phyloP scores from a whole-genome alignment of 768 basidiomycete species.

The Xerocomus potaroensis region DNA sequence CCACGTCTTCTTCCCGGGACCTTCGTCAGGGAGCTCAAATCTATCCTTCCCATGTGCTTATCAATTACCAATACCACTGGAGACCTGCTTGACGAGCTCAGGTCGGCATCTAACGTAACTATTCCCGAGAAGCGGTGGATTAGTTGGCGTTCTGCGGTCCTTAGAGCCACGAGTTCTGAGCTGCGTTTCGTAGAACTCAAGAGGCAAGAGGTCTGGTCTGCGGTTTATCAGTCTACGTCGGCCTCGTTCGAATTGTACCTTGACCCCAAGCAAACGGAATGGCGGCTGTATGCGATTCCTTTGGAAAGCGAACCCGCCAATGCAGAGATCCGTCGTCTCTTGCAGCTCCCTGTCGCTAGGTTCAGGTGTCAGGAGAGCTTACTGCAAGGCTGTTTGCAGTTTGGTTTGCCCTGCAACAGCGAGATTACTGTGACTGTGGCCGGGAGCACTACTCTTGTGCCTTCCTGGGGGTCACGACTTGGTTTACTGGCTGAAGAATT shows the following conservation, averaged over 20 bases:
- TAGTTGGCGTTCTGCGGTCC: constrained; percentile 64
- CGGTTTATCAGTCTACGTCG: constrained; percentile 64
- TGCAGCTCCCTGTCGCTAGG: constrained; percentile 76
- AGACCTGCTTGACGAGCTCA: constrained; percentile 50
- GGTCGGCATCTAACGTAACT: constrained; percentile 32
- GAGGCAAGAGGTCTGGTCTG: constrained; percentile 86
- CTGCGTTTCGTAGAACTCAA: constrained; percentile 82
- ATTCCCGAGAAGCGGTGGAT: constrained; percentile 60
- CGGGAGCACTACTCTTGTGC: constrained; percentile 58
- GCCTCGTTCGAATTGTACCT: constrained; percentile 75
- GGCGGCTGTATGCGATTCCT: constrained; percentile 79
- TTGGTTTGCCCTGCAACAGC: constrained; percentile 63
- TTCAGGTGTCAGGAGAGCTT: constrained; percentile 53
- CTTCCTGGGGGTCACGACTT: constrained; percentile 81
- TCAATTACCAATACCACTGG: constrained; percentile 48
- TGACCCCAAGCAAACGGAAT: constrained; percentile 74
- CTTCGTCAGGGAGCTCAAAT: constrained; percentile 76
- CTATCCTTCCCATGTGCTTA: constrained; percentile 83
- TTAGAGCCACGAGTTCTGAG: constrained; percentile 54
- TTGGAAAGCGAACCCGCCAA: constrained; percentile 67
- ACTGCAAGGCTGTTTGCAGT: constrained; percentile 73
- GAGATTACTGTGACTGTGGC: constrained; percentile 58
- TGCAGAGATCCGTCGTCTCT: constrained; percentile 68
- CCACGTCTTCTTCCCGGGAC: constrained; percentile 66
- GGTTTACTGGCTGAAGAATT: constrained; percentile 66